Base-by-base conservation (phyloP, 768 basidiomycete species). In the Naganishia vaughanmartiniae region DNA sequence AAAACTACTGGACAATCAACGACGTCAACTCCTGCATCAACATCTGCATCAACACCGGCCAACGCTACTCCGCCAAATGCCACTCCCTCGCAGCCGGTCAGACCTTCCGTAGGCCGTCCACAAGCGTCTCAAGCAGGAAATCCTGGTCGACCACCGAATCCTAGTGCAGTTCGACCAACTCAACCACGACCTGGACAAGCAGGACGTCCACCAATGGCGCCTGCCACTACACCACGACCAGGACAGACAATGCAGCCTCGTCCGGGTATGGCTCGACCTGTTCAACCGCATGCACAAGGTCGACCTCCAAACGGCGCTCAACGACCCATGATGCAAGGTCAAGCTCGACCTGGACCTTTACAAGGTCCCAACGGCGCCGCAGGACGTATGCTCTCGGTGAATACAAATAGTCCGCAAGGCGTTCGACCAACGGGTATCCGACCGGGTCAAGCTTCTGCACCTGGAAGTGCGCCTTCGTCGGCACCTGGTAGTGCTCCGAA, bases 211-310 rank as follows among this genome's bases (percentile, higher is more conserved):
- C 30, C 60, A 24, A 12, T 63, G 36, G 39, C 60, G 26, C 42
- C 60, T 45, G 60, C 42, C 9, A 15, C 24, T 1, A 45, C 39
- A 42, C 60, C 60, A 11, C 60, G 60, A 42, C 60, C 60, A 28
- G 57, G 57, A 33, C 60, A 63, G 19, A 10, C 39, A 42, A 45
- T 46, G 36, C 60, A 63, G 26, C 60, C 33, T 28, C 60, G 60
- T 63, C 60, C 60, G 14, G 60, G 60, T 17, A 63, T 63, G 60
- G 60, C 26, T 2, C 36, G 60, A 63, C 60, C 60, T 10, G 60
- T 63, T 28, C 60, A 63, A 19, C 60, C 60, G 2, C 60, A 63
- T 24, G 42, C 60, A 45, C 60, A 63, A 45, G 60, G 60, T 17
- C 60, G 60, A 7, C 60, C 60, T 10, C 60, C 60, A 19, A n/a